Evolutionary conservation across 768 basidiomycete species (phyloP), one percentile per base, ranked within the genome.

Genomic region (Suillus ampliporus): DNA sequence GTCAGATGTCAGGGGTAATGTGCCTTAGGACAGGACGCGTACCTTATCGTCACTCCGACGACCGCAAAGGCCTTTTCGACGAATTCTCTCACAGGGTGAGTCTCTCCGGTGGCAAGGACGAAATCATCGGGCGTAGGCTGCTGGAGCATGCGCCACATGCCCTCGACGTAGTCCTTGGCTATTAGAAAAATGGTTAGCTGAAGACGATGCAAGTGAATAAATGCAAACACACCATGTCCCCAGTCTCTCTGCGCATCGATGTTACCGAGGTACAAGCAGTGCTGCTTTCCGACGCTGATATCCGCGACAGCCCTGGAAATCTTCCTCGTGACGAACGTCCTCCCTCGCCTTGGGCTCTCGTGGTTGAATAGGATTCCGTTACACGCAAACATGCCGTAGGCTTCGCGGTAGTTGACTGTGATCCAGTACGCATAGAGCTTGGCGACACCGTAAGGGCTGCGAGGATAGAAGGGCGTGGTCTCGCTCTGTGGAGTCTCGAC

Each of bases 311-410:
- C 95, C 64, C 96, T 84, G 50, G 92, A 82, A 71, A 98, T 97
- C 82, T 98, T 98, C 72, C 95, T 84, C 46, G 96, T 97, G 68
- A 98, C 95, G 79, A 98, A 98, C 10, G 95, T 98, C 73, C 95
- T 82, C 23, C 96, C 96, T 68, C 96, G 85, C 56, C 96, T 85
- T 14, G 97, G 96, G 69, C 95, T 97, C 80, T 99, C 96, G 79
- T 98, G 96, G 74, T 98, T 97, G 88, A 97, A 99, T 68, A 98
- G 78, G 72, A 99, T 98, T 53, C 96, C 96, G 76, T 97, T 97
- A 77, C 92, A 95, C 19, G 95, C 93, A 78, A 88, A 96, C 91
- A 99, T 95, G 66, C 90, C 92, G 72, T 99, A 99, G 50, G 95
- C 89, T 79, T 99, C 96, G 62, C 95, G 86, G 77, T 95, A 95